These are phyloP conservation scores for Tagetes erecta DNA, from an alignment of 129 eudicot species.

Conservation along the genomic window DNA sequence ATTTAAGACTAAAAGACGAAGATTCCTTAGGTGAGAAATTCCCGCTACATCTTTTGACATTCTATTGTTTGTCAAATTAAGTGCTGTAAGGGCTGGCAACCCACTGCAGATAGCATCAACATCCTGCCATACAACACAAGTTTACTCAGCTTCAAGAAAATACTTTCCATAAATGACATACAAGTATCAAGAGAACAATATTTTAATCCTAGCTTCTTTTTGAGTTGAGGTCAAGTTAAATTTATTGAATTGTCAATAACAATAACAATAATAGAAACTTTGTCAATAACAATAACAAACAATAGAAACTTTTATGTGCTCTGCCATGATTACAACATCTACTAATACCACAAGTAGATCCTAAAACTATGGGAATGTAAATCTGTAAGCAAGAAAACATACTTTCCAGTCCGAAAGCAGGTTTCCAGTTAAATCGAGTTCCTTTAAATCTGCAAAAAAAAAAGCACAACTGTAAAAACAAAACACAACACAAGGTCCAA, in stretches of 20 bases:
- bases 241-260: background rate
- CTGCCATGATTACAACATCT: background rate
- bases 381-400: slow-evolving; percentile 30
- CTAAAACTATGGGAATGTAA: background rate
- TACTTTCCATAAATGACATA: slow-evolving; percentile 12
- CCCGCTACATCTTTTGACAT: slow-evolving; percentile 52
- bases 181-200: slow-evolving; percentile 7
- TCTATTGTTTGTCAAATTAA: slow-evolving; percentile 65
- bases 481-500: slow-evolving; percentile 2
- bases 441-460: slow-evolving; percentile 73
- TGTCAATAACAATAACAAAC: background rate
- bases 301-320: background rate
- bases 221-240: slow-evolving; percentile 9
- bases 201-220: slow-evolving; percentile 12
- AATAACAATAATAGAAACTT: slow-evolving; percentile 1
- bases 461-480: slow-evolving; percentile 10
- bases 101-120: slow-evolving; percentile 65
- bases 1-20: slow-evolving; percentile 76
- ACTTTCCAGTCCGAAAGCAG: slow-evolving; percentile 86
- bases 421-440: slow-evolving; percentile 97
- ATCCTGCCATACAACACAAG: slow-evolving; percentile 57
- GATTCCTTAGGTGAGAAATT: slow-evolving; percentile 51
- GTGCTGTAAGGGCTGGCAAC: slow-evolving; percentile 65
- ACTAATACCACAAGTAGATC: slow-evolving; percentile 2
- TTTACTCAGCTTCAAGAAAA: slow-evolving; percentile 2